Conservation (phyloP, 345 rosid genomes). For the Barbarea vulgaris region DNA sequence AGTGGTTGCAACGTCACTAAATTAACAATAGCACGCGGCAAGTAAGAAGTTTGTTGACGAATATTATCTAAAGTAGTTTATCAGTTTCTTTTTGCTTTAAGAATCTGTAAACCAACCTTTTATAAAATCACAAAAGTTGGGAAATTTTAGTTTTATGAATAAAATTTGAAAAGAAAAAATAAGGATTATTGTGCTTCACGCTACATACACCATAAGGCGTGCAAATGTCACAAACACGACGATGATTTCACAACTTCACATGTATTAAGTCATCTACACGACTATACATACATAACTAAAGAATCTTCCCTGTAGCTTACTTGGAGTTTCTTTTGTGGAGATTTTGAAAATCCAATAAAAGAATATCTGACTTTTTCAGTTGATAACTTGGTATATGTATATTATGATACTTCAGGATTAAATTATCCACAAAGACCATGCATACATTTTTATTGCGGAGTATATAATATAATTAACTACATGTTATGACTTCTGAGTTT, state of each 20-base stretch:
- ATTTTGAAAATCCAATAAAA: not conserved
- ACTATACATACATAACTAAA: not conserved
- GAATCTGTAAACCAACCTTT: constrained; percentile 14
- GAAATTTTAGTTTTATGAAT: not conserved
- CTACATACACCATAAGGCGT: not conserved
- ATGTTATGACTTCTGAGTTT: not conserved
- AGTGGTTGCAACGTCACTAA: constrained; percentile 6
- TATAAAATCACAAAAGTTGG: not conserved
- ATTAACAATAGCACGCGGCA: not conserved
- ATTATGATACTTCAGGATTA: not conserved
- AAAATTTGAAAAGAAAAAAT: not conserved
- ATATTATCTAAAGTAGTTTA: not conserved
- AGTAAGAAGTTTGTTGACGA: constrained; percentile 9
- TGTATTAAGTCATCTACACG: not conserved
- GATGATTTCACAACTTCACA: constrained; percentile 29
- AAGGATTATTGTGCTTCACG: constrained; percentile 14
- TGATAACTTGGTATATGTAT: not conserved
- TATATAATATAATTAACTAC: no score
- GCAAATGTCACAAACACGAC: constrained; percentile 15
- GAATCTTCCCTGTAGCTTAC: not conserved
- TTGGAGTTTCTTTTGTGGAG: not conserved
- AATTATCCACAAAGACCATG: not conserved
- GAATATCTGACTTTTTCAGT: not conserved
- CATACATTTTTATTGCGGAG: not conserved
- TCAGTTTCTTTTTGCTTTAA: not conserved